phyloP scores from a whole-genome alignment of 352 stramenopile genomes.

The Phytophthora pini region DNA sequence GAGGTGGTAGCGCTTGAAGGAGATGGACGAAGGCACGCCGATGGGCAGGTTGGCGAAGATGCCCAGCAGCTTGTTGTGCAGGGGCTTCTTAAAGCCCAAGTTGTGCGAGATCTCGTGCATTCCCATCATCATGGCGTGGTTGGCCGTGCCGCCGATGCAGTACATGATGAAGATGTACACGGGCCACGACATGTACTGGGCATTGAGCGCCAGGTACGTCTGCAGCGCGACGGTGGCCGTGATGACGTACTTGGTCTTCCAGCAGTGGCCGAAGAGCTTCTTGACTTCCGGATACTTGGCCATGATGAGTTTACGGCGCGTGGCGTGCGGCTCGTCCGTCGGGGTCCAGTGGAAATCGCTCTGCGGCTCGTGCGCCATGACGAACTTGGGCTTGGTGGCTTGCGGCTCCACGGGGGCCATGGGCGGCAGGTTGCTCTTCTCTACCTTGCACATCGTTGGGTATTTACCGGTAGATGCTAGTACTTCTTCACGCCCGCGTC shows the following conservation, averaged over 20 bases:
- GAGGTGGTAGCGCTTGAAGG: conserved; percentile 98
- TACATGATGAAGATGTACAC: conserved; percentile 76
- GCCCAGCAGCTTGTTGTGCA: conserved; percentile 91
- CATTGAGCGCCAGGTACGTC: conserved; percentile 75
- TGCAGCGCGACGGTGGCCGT: conserved; percentile 78
- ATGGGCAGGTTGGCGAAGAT: conserved; percentile 96
- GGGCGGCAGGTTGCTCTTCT: conserved; percentile 43
- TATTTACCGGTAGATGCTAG: conserved; percentile 3
- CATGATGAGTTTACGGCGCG: conserved; percentile 82
- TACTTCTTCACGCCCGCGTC: conserved; percentile 21
- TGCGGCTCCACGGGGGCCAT: conserved; percentile 51
- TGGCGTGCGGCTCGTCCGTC: conserved; percentile 89
- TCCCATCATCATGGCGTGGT: conserved; percentile 95
- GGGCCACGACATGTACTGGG: conserved; percentile 74
- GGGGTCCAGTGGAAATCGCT: conserved; percentile 86
- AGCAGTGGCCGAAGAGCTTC: conserved; percentile 87
- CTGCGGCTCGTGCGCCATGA: conserved; percentile 51
- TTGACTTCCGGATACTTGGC: conserved; percentile 92
- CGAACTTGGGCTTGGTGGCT: conserved; percentile 50
- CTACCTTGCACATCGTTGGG: conserved; percentile 50
- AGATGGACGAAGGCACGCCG: conserved; percentile 90
- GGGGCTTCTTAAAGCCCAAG: conserved; percentile 92
- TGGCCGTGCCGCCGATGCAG: conserved; percentile 91
- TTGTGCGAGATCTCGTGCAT: conserved; percentile 98
- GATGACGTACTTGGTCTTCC: conserved; percentile 90